Evolutionary conservation across 257 asterid species (phyloP).

Genomic region (Gynochthodes officinalis): DNA sequence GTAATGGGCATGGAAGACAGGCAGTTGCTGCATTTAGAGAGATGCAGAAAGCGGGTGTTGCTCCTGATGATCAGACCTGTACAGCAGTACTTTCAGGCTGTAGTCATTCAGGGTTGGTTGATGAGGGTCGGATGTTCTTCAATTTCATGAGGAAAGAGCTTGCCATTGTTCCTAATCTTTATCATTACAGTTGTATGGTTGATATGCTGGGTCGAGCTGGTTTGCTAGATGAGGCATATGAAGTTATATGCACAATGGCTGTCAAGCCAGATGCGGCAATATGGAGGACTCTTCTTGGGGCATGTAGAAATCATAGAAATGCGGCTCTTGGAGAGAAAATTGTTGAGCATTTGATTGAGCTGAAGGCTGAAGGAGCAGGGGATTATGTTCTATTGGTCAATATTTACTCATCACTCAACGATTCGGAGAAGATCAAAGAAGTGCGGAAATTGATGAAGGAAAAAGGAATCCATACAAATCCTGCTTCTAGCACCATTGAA

Average conservation of each 20-base stretch:
- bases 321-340: constrained; percentile 57
- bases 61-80: constrained; percentile 66
- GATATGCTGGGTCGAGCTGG: constrained; percentile 90
- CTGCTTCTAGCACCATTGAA: constrained; percentile 69
- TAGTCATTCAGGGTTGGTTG: constrained; percentile 69
- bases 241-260: constrained; percentile 50
- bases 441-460: constrained; percentile 66
- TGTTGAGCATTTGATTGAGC: constrained; percentile 61
- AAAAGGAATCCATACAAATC: constrained; percentile 49
- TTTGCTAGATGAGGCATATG: constrained; percentile 66
- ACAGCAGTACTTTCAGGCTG: constrained; percentile 75
- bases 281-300: constrained; percentile 90
- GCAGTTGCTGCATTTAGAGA: constrained; percentile 66
- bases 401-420: constrained; percentile 54
- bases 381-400: constrained; percentile 67
- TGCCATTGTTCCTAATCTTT: constrained; percentile 56
- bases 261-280: constrained; percentile 70
- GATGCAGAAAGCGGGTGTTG: constrained; percentile 58
- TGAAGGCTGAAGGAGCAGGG: constrained; percentile 80
- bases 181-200: constrained; percentile 84
- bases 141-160: constrained; percentile 48
- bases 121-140: constrained; percentile 55
- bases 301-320: constrained; percentile 61
- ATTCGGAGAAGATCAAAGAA: constrained; percentile 54
- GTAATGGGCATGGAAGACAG: constrained; percentile 66